Conservation (phyloP, 495 filamentous ascomycete genomes). For the Podospora pseudopauciseta region DNA sequence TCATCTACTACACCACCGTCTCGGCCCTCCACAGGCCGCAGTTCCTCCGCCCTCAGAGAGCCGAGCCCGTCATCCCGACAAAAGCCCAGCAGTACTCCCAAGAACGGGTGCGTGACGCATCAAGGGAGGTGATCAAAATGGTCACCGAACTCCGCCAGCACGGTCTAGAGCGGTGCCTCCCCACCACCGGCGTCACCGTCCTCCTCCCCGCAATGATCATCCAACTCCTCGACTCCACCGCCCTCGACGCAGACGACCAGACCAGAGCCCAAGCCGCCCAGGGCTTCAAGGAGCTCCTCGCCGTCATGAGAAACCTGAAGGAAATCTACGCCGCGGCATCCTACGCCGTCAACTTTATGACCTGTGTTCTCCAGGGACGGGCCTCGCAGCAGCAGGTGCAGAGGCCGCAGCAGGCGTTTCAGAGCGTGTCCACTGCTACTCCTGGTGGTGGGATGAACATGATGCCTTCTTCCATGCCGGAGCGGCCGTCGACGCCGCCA, state of each 20-base stretch:
- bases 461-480: constrained; percentile 1
- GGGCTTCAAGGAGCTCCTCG: constrained; percentile 83
- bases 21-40: constrained; percentile 86
- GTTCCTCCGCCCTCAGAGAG: constrained; percentile 69
- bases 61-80: constrained; percentile 45
- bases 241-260: constrained; percentile 53
- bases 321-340: constrained; percentile 85
- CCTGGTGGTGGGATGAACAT: not conserved
- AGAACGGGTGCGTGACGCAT: constrained; percentile 72
- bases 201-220: constrained; percentile 88
- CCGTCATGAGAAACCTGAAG: constrained; percentile 72
- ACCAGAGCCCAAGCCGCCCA: constrained; percentile 64
- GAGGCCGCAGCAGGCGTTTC: not conserved
- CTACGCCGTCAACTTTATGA: constrained; percentile 76
- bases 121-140: constrained; percentile 74
- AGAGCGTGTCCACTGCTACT: not conserved
- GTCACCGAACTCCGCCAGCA: constrained; percentile 65
- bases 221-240: constrained; percentile 85
- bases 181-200: constrained; percentile 84
- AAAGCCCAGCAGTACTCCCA: constrained; percentile 75
- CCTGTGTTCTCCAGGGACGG: not conserved
- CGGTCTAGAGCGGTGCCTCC: constrained; percentile 71
- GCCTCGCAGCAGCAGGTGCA: not conserved
- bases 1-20: constrained; percentile 83
- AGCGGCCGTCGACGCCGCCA: constrained; percentile 40